Conservation (phyloP, 78 protist genomes). For the Dictyostelium capitatum region DNA sequence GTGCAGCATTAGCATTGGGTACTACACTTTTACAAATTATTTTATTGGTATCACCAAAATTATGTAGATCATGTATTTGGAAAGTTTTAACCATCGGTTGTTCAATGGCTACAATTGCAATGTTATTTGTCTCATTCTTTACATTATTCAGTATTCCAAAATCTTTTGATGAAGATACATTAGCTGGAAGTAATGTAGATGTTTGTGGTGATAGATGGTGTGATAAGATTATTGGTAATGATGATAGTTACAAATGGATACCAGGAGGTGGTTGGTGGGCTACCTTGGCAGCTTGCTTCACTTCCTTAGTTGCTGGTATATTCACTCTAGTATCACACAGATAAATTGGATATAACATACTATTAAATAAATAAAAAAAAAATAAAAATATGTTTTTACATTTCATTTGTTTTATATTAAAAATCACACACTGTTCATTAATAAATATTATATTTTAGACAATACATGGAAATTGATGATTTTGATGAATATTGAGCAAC, state of each 20-base stretch:
- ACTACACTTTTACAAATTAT: slow-evolving; percentile 48
- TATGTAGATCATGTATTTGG: slow-evolving; percentile 57
- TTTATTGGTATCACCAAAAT: slow-evolving; percentile 50
- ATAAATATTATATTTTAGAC: too few species aligned
- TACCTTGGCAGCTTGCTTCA: not conserved
- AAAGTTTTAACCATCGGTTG: slow-evolving; percentile 58
- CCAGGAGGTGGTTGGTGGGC: slow-evolving; percentile 38
- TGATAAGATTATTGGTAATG: slow-evolving; percentile 15
- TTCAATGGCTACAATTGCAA: slow-evolving; percentile 1
- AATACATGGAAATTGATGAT: too few species aligned
- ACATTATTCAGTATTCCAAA: slow-evolving; percentile 38
- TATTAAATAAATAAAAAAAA: not conserved
- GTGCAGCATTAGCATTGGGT: slow-evolving; percentile 43
- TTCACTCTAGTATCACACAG: slow-evolving; percentile 49
- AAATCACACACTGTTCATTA: too few species aligned
- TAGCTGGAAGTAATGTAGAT: not conserved
- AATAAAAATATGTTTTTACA: not conserved
- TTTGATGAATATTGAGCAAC: too few species aligned
- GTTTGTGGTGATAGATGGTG: slow-evolving; percentile 46
- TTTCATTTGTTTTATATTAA: not conserved
- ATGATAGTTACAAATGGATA: slow-evolving; percentile 16
- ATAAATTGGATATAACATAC: too few species aligned
- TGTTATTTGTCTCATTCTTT: slow-evolving; percentile 22
- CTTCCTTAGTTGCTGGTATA: slow-evolving; percentile 14
- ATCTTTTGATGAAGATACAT: not conserved